Percentiles rank a stretch among this genome's conserved stretches.
These are phyloP conservation scores for Bidens hawaiensis DNA, from an alignment of 140 eudicot species.

Conservation along the genomic window DNA sequence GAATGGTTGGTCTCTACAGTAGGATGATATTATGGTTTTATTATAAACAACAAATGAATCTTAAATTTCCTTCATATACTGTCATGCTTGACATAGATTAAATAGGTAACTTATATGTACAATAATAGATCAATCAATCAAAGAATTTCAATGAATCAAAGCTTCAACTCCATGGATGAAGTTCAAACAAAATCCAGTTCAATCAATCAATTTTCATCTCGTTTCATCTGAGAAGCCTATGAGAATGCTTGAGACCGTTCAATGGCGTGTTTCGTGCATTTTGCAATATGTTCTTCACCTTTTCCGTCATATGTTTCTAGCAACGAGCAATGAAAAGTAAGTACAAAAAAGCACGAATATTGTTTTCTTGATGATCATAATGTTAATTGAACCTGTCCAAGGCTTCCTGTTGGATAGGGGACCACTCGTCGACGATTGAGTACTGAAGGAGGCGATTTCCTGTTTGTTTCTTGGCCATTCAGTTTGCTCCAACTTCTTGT, in stretches of 20 bases:
- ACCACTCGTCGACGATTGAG: constrained; percentile 48
- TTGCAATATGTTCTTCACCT: constrained; percentile 53
- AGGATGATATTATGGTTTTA: too few species aligned
- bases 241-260: constrained; percentile 62
- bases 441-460: constrained; percentile 73
- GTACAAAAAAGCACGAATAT: neutral
- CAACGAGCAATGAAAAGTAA: neutral
- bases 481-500: constrained; percentile 46
- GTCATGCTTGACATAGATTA: neutral
- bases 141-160: neutral
- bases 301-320: constrained; percentile 63
- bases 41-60: neutral
- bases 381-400: constrained; percentile 54
- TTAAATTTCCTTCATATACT: neutral
- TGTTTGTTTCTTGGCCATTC: constrained; percentile 43
- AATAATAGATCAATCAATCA: neutral
- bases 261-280: constrained; percentile 53
- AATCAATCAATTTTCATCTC: neutral
- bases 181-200: neutral
- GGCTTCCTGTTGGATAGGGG: constrained; percentile 63
- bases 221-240: constrained; percentile 57
- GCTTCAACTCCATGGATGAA: neutral
- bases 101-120: neutral
- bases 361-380: neutral
- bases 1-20: too few species aligned